Conservation (phyloP, 306 rosid species). For the Prosopis cineraria region DNA sequence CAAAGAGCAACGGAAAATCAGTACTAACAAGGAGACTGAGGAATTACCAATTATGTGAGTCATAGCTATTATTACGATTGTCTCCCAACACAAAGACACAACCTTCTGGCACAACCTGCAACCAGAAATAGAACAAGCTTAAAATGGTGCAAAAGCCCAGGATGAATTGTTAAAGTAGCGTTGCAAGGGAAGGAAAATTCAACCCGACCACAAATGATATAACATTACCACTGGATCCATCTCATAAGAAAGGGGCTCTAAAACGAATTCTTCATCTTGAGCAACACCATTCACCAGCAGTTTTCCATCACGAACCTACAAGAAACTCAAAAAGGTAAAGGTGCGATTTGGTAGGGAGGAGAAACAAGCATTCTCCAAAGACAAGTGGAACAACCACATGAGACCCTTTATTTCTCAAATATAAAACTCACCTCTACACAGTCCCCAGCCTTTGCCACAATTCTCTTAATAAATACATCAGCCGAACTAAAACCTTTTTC, state of each 20-base stretch:
- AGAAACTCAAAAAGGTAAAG: conserved; percentile 19
- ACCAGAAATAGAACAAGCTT: conserved; percentile 12
- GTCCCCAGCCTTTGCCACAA: conserved; percentile 95
- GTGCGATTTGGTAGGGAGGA: not conserved
- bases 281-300: conserved; percentile 72
- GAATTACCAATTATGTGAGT: conserved; percentile 88
- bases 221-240: conserved; percentile 67
- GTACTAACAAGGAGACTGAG: conserved; percentile 19
- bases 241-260: conserved; percentile 83
- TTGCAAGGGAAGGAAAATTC: not conserved
- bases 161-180: conserved; percentile 14
- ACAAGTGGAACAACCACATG: not conserved
- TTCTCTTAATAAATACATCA: conserved; percentile 81
- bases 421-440: conserved; percentile 61
- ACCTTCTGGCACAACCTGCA: conserved; percentile 91
- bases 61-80: conserved; percentile 90
- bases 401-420: not conserved
- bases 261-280: conserved; percentile 66
- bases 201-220: not conserved
- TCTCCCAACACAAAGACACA: conserved; percentile 96
- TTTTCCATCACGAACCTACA: conserved; percentile 77
- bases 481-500: conserved; percentile 60
- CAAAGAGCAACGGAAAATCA: conserved; percentile 33
- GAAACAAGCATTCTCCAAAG: not conserved
- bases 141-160: not conserved